Percentiles rank a stretch among this genome's conserved stretches.
phyloP scores from a whole-genome alignment of 1,284 basidiomycete genomes.

The Leccinum angustisporum region DNA sequence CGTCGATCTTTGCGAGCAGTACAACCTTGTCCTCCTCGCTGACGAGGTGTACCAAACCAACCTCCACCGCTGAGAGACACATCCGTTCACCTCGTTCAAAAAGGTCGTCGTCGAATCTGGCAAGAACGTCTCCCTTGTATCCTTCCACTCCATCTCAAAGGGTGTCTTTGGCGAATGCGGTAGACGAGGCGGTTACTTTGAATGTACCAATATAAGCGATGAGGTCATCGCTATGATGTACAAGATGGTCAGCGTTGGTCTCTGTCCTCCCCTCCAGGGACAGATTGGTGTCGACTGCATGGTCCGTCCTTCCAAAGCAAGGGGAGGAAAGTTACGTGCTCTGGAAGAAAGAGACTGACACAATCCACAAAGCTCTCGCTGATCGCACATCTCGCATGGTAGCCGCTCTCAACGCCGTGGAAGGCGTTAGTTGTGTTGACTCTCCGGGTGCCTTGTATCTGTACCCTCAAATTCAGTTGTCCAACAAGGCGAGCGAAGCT shows the following conservation, averaged over 20 bases:
- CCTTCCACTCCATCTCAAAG: slow-evolving; percentile 96
- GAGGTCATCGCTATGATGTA: slow-evolving; percentile 85
- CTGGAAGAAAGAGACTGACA: slow-evolving; percentile 81
- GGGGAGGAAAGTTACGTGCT: slow-evolving; percentile 75
- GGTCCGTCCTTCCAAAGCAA: slow-evolving; percentile 76
- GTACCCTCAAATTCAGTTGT: slow-evolving; percentile 75
- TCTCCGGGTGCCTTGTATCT: slow-evolving; percentile 90
- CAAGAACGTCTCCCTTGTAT: slow-evolving; percentile 77
- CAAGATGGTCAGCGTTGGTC: slow-evolving; percentile 89
- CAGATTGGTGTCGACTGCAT: slow-evolving; percentile 92
- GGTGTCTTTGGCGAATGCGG: slow-evolving; percentile 94
- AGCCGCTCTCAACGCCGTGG: slow-evolving; percentile 70
- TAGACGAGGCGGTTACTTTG: slow-evolving; percentile 91
- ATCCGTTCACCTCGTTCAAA: slow-evolving; percentile 92
- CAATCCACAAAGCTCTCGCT: slow-evolving; percentile 74
- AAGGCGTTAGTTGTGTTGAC: slow-evolving; percentile 83
- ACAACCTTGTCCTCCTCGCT: slow-evolving; percentile 86
- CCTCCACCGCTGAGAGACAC: slow-evolving; percentile 66
- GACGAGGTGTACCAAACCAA: slow-evolving; percentile 97
- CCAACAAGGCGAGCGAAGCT: slow-evolving; percentile 68
- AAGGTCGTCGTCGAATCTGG: slow-evolving; percentile 69
- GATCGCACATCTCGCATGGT: slow-evolving; percentile 75
- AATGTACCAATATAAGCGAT: slow-evolving; percentile 76
- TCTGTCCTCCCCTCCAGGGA: slow-evolving; percentile 88
- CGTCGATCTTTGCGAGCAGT: slow-evolving; percentile 78